Evolutionary conservation across 75 land plant species (phyloP).

Genomic region (Chamaecyparis obtusa): DNA sequence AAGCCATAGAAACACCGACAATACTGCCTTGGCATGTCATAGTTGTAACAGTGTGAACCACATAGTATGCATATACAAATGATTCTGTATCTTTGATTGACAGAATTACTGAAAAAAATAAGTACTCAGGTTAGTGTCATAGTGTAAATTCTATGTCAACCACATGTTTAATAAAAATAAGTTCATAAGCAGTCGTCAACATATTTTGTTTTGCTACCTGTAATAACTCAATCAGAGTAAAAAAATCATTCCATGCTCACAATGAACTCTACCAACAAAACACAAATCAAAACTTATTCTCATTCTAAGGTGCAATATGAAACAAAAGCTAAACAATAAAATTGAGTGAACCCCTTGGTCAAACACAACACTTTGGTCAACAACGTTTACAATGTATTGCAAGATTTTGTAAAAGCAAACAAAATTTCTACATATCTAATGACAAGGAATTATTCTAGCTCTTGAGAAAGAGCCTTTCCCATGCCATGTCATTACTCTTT

Average conservation of each 20-base stretch:
- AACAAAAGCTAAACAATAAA: no score
- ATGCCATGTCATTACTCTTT: no score
- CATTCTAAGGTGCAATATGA: no score
- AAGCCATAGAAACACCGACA: constrained; percentile 64
- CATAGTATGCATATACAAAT: constrained; percentile 59
- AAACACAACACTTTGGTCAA: no score
- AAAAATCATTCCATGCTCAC: neutral
- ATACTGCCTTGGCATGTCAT: constrained; percentile 75
- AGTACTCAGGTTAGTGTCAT: neutral
- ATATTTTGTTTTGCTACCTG: neutral
- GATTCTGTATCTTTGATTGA: constrained; percentile 34
- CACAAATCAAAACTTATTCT: neutral
- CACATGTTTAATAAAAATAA: neutral
- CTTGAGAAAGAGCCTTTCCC: no score
- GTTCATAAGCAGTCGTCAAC: neutral
- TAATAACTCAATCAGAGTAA: neutral
- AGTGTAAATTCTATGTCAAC: neutral
- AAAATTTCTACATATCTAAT: no score
- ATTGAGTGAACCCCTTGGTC: no score
- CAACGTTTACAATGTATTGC: no score
- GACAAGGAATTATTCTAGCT: no score
- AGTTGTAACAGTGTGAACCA: constrained; percentile 47
- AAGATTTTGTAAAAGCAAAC: no score
- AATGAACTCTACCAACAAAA: neutral
- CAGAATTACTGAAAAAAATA: constrained; percentile 50